Evolutionary conservation across 139 green algal genomes (phyloP), one percentile per base, ranked within the genome.

Genomic region (Ettlia oleoabundans): DNA sequence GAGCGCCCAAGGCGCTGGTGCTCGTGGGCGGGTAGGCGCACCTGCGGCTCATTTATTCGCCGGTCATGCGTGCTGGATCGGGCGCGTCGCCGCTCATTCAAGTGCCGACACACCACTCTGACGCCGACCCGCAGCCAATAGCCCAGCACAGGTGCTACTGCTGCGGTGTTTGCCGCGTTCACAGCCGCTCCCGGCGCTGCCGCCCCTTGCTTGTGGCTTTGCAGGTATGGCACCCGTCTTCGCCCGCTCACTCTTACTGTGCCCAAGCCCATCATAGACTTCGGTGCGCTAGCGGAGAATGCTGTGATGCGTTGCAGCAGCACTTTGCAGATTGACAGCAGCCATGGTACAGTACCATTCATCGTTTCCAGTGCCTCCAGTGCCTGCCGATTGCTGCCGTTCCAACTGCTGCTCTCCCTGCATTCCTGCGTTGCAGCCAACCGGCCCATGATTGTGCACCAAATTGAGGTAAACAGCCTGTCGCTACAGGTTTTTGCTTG

Each of bases 401-500:
- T 1, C 26, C 26, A 32, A 1, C 70, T 21, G 30, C 30, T 10
- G 3, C 4, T 47, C 24, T 61, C 41, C 30, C 30, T 42, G 5
- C 42, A 8, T 37, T 26, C 18, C 42, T 40, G 37, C 55, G n/a
- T 55, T 82, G 84, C 78, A 88, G 84, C 88, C 10, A 99, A 99
- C 90, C 98, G 98, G 89, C 96, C 96, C 24, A 99, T 99, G 96
- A 98, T 99, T 70, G 90, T 98, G 32, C 96, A 99, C 82, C 96
- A 98, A 84, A 98, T 98, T 28, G 88, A 98, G 91, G n/a, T n/a
- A n/a, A n/a, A n/a, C n/a, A n/a, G n/a, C n/a, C n/a, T n/a, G n/a
- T n/a, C n/a, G n/a, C n/a, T n/a, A n/a, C n/a, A n/a, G n/a, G n/a
- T n/a, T n/a, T n/a, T n/a, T n/a, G n/a, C n/a, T n/a, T n/a, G n/a